These are phyloP conservation scores for Hyaloperonospora arabidopsidis DNA, from an alignment of 352 stramenopile species.

Conservation along the genomic window DNA sequence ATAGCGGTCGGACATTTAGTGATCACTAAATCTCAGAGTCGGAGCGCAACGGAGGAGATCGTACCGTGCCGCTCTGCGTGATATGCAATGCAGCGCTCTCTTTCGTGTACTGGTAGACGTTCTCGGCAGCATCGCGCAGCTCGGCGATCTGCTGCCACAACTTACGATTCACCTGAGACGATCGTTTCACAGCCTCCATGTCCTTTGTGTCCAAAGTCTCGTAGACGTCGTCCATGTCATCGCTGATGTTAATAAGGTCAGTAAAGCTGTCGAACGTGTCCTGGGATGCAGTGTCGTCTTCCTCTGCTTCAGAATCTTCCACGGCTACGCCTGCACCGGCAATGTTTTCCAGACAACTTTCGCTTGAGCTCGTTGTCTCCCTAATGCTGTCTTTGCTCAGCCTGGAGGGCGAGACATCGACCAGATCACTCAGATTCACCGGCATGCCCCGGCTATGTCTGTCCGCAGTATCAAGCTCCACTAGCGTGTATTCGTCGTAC, in stretches of 20 bases:
- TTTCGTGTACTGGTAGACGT: constrained; percentile 43
- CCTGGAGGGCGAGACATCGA: constrained; percentile 12
- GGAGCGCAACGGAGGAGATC: constrained; percentile 3
- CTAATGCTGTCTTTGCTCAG: constrained; percentile 30
- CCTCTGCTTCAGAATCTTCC: constrained; percentile 19
- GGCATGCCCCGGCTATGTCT: constrained; percentile 6
- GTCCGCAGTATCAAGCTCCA: constrained; percentile 20
- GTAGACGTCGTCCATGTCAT: constrained; percentile 33
- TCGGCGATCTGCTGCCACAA: constrained; percentile 47
- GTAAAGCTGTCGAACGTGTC: constrained; percentile 34
- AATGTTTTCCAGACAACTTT: constrained; percentile 23
- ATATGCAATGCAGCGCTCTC: constrained; percentile 36
- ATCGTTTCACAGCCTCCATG: constrained; percentile 31
- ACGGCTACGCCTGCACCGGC: constrained; percentile 2
- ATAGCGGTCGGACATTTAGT: constrained; percentile 3
- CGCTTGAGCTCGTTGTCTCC: constrained; percentile 29
- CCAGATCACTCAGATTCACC: constrained; percentile 17
- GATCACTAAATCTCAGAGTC: constrained; percentile 8
- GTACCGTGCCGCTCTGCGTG: constrained; percentile 17
- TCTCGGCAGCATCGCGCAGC: constrained; percentile 35
- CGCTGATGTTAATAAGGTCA: constrained; percentile 20
- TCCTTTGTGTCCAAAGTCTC: constrained; percentile 36
- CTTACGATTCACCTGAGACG: constrained; percentile 24
- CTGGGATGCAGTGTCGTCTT: constrained; percentile 16
- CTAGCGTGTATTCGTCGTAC: constrained; percentile 11